Conservation (phyloP, 139 green algal species). For the Pleodorina starrii region DNA sequence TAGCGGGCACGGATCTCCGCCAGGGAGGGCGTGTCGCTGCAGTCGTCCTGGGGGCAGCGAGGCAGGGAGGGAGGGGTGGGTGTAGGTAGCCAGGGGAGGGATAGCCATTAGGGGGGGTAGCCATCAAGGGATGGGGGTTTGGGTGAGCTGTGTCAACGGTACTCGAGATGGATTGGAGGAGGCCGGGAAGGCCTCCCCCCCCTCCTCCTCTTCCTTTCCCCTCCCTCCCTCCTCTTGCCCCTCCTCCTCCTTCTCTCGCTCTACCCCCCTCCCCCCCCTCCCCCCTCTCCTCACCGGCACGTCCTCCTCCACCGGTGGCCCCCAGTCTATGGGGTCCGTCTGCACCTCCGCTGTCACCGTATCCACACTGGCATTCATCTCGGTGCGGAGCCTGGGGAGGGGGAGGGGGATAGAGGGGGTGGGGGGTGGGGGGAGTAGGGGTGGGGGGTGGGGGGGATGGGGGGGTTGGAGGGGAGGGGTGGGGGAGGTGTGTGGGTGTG, state of each 20-base stretch:
- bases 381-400: constrained; percentile 12
- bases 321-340: constrained; percentile 39
- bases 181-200: too few relatives aligned
- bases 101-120: too few relatives aligned
- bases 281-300: constrained; percentile 6
- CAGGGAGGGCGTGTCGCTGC: constrained; percentile 40
- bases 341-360: constrained; percentile 14
- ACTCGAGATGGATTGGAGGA: too few relatives aligned
- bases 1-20: constrained; percentile 40
- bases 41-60: constrained; percentile 13
- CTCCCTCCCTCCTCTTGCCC: too few relatives aligned
- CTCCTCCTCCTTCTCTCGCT: too few relatives aligned
- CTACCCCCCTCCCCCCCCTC: not conserved
- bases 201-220: too few relatives aligned
- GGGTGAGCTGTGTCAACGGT: too few relatives aligned
- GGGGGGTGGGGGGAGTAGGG: too few relatives aligned
- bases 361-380: not conserved
- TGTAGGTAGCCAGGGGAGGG: not conserved
- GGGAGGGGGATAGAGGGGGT: not conserved
- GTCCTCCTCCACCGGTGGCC: constrained; percentile 12
- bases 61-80: not conserved
- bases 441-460: not conserved
- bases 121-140: too few relatives aligned
- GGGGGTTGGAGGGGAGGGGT: not conserved
- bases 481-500: not conserved